A percentile compares a stretch with the other conserved stretches of the same genome.
These are phyloP conservation scores for Saccharomycopsis guyanensis DNA, from an alignment of 805 yeast genomes.

Conservation along the genomic window DNA sequence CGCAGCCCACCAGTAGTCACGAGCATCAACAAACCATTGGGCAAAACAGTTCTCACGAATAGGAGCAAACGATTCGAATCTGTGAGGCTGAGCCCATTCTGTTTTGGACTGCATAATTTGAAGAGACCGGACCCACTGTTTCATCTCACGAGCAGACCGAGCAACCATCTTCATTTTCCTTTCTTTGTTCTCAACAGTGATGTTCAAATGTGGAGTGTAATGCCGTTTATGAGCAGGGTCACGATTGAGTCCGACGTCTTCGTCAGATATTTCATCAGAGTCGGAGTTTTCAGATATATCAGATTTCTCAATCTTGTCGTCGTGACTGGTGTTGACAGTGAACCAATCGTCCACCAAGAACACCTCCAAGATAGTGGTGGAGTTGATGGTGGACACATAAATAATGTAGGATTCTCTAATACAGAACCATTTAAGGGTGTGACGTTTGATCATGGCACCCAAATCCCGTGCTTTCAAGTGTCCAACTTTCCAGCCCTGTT, in stretches of 20 bases:
- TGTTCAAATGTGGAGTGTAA: slow-evolving; percentile 42
- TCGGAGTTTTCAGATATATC: slow-evolving; percentile 20
- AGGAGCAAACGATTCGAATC: slow-evolving; percentile 93
- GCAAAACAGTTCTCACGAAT: slow-evolving; percentile 78
- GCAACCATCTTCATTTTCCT: slow-evolving; percentile 70
- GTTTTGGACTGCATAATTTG: slow-evolving; percentile 59
- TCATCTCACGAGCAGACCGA: slow-evolving; percentile 54
- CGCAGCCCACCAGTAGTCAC: slow-evolving; percentile 96
- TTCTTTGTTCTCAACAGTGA: slow-evolving; percentile 63
- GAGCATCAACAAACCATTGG: slow-evolving; percentile 94
- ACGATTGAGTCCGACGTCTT: slow-evolving; percentile 17
- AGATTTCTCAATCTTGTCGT: slow-evolving; percentile 25
- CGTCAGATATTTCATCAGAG: slow-evolving; percentile 38
- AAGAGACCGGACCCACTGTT: slow-evolving; percentile 71
- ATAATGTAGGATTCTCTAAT: slow-evolving; percentile 78
- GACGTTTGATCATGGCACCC: slow-evolving; percentile 82
- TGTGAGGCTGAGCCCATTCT: slow-evolving; percentile 62
- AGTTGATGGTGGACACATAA: slow-evolving; percentile 77
- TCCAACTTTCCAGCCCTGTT: slow-evolving; percentile 95
- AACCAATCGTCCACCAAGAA: slow-evolving; percentile 81
- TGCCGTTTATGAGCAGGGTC: not conserved
- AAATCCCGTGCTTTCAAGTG: slow-evolving; percentile 76
- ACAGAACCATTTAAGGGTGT: slow-evolving; percentile 84
- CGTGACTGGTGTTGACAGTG: slow-evolving; percentile 43
- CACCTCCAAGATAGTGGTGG: slow-evolving; percentile 86